Evolutionary conservation across 208 protist species (phyloP).

Genomic region (Dictyostelium gargantuum): DNA sequence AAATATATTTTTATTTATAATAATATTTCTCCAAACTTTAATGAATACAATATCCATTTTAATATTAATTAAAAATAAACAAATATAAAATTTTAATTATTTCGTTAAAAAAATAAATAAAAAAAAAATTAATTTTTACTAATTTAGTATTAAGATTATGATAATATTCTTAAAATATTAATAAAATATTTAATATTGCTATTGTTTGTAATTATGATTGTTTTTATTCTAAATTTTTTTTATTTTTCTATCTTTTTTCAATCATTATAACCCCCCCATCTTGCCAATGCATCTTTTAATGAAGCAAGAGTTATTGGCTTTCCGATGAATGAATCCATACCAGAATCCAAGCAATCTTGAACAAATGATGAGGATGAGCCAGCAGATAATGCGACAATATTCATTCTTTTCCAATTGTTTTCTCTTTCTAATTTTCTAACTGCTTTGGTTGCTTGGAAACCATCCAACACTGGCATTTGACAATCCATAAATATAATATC

Average conservation of each 20-base stretch:
- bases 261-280: conserved; percentile 11
- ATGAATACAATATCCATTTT: too few relatives aligned
- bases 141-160: too few relatives aligned
- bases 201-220: too few relatives aligned
- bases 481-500: conserved; percentile 61
- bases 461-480: conserved; percentile 56
- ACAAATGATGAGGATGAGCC: conserved; percentile 39
- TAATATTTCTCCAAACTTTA: too few relatives aligned
- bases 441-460: conserved; percentile 33
- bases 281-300: conserved; percentile 24
- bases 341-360: conserved; percentile 51
- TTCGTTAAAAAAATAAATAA: too few relatives aligned
- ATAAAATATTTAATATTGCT: too few relatives aligned
- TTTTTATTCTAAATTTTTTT: neutral
- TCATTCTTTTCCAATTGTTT: conserved; percentile 50
- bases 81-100: too few relatives aligned
- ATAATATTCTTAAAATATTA: too few relatives aligned
- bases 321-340: conserved; percentile 45
- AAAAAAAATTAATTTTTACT: too few relatives aligned
- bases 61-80: too few relatives aligned
- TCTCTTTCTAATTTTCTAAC: conserved; percentile 32
- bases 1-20: too few relatives aligned
- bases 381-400: conserved; percentile 32
- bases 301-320: conserved; percentile 9
- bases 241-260: neutral